Percentiles rank a stretch among this genome's conserved stretches.
These are phyloP conservation scores for Cucurbitaria berberidis DNA, from an alignment of 2,329 filamentous ascomycete species.

Conservation along the genomic window DNA sequence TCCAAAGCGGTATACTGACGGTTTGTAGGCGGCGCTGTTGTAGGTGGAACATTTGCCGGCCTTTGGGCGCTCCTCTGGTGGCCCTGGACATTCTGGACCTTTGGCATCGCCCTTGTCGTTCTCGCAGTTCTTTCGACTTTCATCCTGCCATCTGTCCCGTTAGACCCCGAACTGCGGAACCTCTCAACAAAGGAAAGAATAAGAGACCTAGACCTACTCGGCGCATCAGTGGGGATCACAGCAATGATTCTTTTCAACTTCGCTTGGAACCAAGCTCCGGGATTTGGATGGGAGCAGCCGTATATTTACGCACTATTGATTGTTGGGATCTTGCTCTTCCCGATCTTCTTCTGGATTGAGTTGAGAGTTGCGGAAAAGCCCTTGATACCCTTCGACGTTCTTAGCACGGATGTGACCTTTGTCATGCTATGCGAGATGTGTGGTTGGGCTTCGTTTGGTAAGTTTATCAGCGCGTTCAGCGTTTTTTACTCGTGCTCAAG, in stretches of 20 bases:
- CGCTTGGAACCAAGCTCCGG: constrained; percentile 69
- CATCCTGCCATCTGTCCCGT: constrained; percentile 49
- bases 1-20: constrained; percentile 1
- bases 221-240: constrained; percentile 58
- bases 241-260: constrained; percentile 68
- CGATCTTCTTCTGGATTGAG: constrained; percentile 62
- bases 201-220: constrained; percentile 52
- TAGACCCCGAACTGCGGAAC: constrained; percentile 17
- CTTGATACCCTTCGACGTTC: constrained; percentile 63
- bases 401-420: constrained; percentile 59
- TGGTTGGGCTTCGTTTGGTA: constrained; percentile 47
- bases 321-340: constrained; percentile 61
- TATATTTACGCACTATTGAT: constrained; percentile 65
- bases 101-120: constrained; percentile 48
- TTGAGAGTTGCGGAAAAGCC: constrained; percentile 55
- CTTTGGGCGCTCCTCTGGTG: constrained; percentile 57
- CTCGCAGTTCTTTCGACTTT: constrained; percentile 48
- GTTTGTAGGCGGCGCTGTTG: constrained; percentile 43
- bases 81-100: constrained; percentile 60
- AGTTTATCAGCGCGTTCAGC: background rate
- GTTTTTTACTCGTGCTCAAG: background rate
- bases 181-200: constrained; percentile 30
- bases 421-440: constrained; percentile 62
- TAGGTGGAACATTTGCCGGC: constrained; percentile 51
- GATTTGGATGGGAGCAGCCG: constrained; percentile 63